A percentile compares a stretch with the other conserved stretches of the same genome.
Evolutionary conservation across 176 grass and related monocot genomes (phyloP).

Genomic region (Secale cereale): DNA sequence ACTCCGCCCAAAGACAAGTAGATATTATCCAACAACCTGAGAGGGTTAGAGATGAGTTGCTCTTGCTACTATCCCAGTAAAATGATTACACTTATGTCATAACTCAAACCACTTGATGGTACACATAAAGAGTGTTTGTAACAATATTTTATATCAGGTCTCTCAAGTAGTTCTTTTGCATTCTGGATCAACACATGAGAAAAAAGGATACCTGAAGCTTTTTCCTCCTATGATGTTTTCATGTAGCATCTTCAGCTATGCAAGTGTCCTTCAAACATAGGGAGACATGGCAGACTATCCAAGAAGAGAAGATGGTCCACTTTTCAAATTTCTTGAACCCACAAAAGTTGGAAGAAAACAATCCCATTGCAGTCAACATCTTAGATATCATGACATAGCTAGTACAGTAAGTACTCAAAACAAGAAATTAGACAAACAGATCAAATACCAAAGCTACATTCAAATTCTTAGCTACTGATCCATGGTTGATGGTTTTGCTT

Average conservation of each 20-base stretch:
- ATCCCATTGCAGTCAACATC: too few relatives aligned
- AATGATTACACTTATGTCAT: too few relatives aligned
- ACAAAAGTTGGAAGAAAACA: too few relatives aligned
- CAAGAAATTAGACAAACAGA: not conserved
- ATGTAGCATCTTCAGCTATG: slow-evolving; percentile 67
- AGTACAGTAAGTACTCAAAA: slow-evolving; percentile 1
- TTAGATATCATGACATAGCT: not conserved
- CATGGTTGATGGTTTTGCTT: too few relatives aligned
- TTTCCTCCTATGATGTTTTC: slow-evolving; percentile 89
- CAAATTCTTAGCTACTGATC: too few relatives aligned
- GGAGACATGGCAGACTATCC: slow-evolving; percentile 66
- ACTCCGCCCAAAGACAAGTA: too few relatives aligned
- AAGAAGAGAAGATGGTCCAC: slow-evolving; percentile 28
- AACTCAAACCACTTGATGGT: too few relatives aligned
- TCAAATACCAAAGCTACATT: too few relatives aligned
- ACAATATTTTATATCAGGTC: not conserved
- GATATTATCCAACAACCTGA: too few relatives aligned
- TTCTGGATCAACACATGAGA: not conserved
- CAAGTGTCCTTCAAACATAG: slow-evolving; percentile 56
- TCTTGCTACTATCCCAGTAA: too few relatives aligned
- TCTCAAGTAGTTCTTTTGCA: not conserved
- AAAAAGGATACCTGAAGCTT: slow-evolving; percentile 54
- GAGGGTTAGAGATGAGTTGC: too few relatives aligned
- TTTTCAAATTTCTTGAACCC: slow-evolving; percentile 24
- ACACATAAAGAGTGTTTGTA: not conserved